Evolutionary conservation across 2,329 filamentous ascomycete species (phyloP).

Genomic region (Nothophoma quercina): DNA sequence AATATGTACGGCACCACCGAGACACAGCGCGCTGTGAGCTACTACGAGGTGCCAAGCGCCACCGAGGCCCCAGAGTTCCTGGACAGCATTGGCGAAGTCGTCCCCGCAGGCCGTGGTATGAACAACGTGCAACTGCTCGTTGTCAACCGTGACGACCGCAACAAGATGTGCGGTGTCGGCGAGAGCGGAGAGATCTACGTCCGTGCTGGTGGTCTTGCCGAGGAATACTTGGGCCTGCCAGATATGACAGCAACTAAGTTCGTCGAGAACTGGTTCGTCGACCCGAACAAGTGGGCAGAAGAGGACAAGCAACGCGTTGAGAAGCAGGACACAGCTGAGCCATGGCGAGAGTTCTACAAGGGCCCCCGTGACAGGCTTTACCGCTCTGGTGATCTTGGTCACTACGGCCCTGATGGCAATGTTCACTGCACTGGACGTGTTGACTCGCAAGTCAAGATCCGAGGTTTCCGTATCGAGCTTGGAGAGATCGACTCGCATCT

Average conservation of each 20-base stretch:
- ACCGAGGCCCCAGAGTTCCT: conserved; percentile 69
- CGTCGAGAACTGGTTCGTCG: conserved; percentile 84
- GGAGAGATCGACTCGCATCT: conserved; percentile 90
- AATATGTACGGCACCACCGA: conserved; percentile 93
- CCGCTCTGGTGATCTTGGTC: conserved; percentile 83
- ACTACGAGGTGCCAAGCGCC: conserved; percentile 76
- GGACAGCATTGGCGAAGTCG: conserved; percentile 73
- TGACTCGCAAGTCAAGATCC: conserved; percentile 93
- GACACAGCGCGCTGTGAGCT: conserved; percentile 81
- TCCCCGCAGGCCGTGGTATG: conserved; percentile 88
- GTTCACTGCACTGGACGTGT: conserved; percentile 81
- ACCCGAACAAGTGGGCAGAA: conserved; percentile 73
- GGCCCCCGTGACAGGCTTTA: conserved; percentile 89
- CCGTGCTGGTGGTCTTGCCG: conserved; percentile 81
- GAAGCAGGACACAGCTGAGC: conserved; percentile 63
- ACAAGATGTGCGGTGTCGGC: conserved; percentile 77
- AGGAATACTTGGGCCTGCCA: conserved; percentile 73
- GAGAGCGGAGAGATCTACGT: conserved; percentile 87
- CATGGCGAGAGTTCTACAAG: conserved; percentile 80
- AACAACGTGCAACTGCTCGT: conserved; percentile 87
- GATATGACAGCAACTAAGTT: conserved; percentile 78
- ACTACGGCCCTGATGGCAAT: conserved; percentile 73
- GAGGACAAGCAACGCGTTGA: conserved; percentile 64
- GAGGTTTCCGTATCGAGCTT: conserved; percentile 94
- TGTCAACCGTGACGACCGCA: conserved; percentile 72